Evolutionary conservation across 257 asterid genomes (phyloP).

Genomic region (Sherardia arvensis): DNA sequence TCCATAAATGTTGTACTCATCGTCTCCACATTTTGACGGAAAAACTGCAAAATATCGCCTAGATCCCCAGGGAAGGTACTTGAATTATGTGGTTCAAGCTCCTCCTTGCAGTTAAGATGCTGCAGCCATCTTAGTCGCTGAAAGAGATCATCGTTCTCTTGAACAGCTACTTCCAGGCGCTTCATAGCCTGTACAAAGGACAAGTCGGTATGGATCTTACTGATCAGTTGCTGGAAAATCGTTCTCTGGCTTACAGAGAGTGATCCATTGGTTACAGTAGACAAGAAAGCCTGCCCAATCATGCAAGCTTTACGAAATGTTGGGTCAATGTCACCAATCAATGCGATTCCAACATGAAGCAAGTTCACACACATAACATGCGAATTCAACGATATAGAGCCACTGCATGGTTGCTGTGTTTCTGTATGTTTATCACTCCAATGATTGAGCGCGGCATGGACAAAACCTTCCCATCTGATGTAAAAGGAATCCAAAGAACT

Average conservation of each 20-base stretch:
- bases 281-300: conserved; percentile 46
- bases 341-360: conserved; percentile 45
- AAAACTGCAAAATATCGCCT: conserved; percentile 14
- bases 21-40: conserved; percentile 22
- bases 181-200: conserved; percentile 31
- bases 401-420: conserved; percentile 9
- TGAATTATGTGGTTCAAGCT: conserved; percentile 15
- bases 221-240: conserved; percentile 35
- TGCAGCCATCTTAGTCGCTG: conserved; percentile 53
- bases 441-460: conserved; percentile 46
- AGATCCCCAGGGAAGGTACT: conserved; percentile 21
- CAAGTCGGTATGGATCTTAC: conserved; percentile 28
- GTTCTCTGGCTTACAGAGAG: conserved; percentile 31
- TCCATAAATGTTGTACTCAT: conserved; percentile 33
- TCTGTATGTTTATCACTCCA: conserved; percentile 41
- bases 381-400: conserved; percentile 18
- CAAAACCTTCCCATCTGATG: conserved; percentile 84
- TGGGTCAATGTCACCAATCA: conserved; percentile 44
- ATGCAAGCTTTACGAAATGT: conserved; percentile 63
- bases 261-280: conserved; percentile 26
- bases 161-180: conserved; percentile 33
- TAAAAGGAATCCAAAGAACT: not conserved
- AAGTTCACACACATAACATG: conserved; percentile 31
- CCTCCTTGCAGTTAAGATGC: conserved; percentile 29
- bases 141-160: conserved; percentile 44